Base-by-base conservation (phyloP, 2,329 filamentous ascomycete species). In the Chaetomium globosum region DNA sequence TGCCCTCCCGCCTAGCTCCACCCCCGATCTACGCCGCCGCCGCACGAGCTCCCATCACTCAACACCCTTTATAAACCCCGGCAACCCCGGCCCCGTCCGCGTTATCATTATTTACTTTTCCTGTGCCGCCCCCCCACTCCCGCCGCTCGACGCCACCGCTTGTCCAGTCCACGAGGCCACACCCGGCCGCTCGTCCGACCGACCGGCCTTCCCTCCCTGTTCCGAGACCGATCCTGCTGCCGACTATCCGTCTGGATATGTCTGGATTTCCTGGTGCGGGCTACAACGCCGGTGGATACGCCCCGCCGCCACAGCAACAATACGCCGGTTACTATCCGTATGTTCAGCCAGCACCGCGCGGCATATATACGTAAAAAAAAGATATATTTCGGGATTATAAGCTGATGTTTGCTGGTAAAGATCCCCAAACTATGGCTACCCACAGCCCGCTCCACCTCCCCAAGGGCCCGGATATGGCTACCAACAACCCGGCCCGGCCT, bases 231-330 rank as follows among this genome's bases (percentile, higher is more conserved):
- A 55, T 36, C 16, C 57, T 23, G 13, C 39, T 36, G 31, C 13
- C 55, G 64, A 48, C 56, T 48, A 53, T 53, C 51, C 48, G 43
- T 31, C 36, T 46, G 61, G 66, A 72, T 70, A 89, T 89, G 87
- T 88, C 87, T 70, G 86, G 85, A 73, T 89, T 87, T 75, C 85
- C 85, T 69, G 82, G 82, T 66, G 75, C 80, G 66, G 78, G 79
- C 56, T 87, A 87, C 73, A 78, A 81, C 65, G 79, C 79, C 74
- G 82, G 82, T 68, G 78, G 79, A 74, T 81, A 78, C 67, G 74
- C 68, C 36, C 68, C 70, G 19, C 70, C 71, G 21, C 69, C 68
- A 36, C 80, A 83, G 69, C 80, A 81, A 73, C 82, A 82, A 68
- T 76, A 77, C 69, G 75, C 75, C 66, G 75, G 77, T 71, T 83